Conservation (phyloP, 2,329 filamentous ascomycete species). For the Alternaria viburni region DNA sequence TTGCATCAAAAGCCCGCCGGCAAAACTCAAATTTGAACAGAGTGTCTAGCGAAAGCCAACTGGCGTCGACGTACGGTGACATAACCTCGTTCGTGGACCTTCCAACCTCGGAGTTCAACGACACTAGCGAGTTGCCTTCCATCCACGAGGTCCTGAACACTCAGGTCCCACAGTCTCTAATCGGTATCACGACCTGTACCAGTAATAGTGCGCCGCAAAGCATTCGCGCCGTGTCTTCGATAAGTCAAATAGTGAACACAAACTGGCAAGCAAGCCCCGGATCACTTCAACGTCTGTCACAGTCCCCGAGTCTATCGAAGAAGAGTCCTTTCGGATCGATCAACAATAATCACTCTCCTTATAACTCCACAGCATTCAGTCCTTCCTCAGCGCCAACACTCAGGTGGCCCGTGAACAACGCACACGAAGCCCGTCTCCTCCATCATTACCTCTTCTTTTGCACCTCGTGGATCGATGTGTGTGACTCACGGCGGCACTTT, state of each 20-base stretch:
- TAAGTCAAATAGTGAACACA: slow-evolving; percentile 8
- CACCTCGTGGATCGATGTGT: slow-evolving; percentile 38
- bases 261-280: slow-evolving; percentile 19
- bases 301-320: slow-evolving; percentile 9
- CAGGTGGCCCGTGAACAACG: slow-evolving; percentile 33
- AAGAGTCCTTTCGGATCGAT: slow-evolving; percentile 20
- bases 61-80: slow-evolving; percentile 6
- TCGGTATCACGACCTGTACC: neutral
- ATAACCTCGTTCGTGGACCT: slow-evolving; percentile 12
- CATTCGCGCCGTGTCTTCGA: slow-evolving; percentile 6
- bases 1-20: slow-evolving; percentile 8
- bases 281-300: slow-evolving; percentile 13
- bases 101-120: slow-evolving; percentile 13
- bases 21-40: neutral
- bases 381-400: slow-evolving; percentile 25
- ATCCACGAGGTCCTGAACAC: slow-evolving; percentile 25
- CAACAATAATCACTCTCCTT: slow-evolving; percentile 29
- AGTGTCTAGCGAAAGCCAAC: neutral
- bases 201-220: slow-evolving; percentile 5
- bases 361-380: slow-evolving; percentile 34
- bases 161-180: slow-evolving; percentile 10
- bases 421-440: slow-evolving; percentile 33
- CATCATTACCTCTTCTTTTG: slow-evolving; percentile 41
- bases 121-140: slow-evolving; percentile 18
- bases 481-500: slow-evolving; percentile 45